phyloP scores from a whole-genome alignment of 108 stramenopile species.

The Fragilariopsis cylindrus region DNA sequence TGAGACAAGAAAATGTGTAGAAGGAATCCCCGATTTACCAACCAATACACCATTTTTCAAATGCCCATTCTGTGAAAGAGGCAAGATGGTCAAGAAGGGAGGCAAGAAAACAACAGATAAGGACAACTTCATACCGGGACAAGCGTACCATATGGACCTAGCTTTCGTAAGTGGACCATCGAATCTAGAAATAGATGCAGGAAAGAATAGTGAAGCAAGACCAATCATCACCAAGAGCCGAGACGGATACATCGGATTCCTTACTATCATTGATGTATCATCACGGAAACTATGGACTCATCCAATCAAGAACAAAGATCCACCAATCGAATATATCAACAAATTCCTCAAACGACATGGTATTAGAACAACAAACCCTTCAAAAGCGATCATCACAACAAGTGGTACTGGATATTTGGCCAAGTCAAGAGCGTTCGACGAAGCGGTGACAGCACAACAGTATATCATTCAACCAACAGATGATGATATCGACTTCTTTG shows the following conservation, averaged over 20 bases:
- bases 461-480: neutral
- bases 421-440: neutral
- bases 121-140: neutral
- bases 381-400: neutral
- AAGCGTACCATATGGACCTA: neutral
- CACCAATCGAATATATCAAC: neutral
- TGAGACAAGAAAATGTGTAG: neutral
- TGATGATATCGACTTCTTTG: neutral
- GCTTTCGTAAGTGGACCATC: neutral
- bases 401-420: neutral
- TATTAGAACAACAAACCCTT: neutral
- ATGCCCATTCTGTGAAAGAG: slow-evolving; percentile 1
- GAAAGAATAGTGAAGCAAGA: neutral
- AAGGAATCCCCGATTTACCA: neutral
- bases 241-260: neutral
- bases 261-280: neutral
- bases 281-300: neutral
- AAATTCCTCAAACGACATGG: slow-evolving; percentile 1
- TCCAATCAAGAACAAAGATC: neutral
- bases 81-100: neutral
- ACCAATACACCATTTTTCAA: neutral
- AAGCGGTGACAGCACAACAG: neutral
- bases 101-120: neutral
- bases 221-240: neutral
- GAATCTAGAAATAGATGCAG: neutral